Percentiles rank a stretch among this genome's conserved stretches.
Conservation (phyloP, 83 land plant genomes). For the Picea mariana region DNA sequence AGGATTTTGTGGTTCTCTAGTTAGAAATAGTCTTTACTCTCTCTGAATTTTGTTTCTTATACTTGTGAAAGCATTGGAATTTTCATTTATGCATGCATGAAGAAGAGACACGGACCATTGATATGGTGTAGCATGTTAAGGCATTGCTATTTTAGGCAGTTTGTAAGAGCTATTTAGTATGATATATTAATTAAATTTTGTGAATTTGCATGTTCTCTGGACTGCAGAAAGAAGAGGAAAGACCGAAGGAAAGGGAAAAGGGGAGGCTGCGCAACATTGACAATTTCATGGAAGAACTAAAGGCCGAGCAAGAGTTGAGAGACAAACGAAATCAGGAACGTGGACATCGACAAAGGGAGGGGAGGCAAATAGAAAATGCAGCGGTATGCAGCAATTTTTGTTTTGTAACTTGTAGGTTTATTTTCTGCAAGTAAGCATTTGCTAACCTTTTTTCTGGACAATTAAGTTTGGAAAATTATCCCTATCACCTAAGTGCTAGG, state of each 20-base stretch:
- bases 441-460: no score
- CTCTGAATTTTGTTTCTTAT: not conserved
- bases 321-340: constrained; percentile 94
- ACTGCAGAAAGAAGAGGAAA: constrained; percentile 90
- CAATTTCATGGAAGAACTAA: constrained; percentile 98
- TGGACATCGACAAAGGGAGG: constrained; percentile 80
- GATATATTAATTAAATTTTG: not conserved
- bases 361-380: constrained; percentile 56
- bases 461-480: no score
- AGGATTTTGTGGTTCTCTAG: not conserved
- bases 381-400: not conserved
- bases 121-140: not conserved
- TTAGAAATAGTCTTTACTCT: not conserved
- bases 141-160: not conserved
- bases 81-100: not conserved
- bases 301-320: constrained; percentile 93
- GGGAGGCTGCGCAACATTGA: constrained; percentile 89
- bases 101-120: not conserved
- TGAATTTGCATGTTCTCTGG: not conserved
- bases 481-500: no score
- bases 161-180: not conserved
- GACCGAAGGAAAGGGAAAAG: constrained; percentile 85
- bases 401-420: not conserved
- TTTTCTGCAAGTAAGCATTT: not conserved
- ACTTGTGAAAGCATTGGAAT: not conserved